Evolutionary conservation across 257 asterid genomes (phyloP), one percentile per base, ranked within the genome.

Genomic region (Solanum ossicruentum): DNA sequence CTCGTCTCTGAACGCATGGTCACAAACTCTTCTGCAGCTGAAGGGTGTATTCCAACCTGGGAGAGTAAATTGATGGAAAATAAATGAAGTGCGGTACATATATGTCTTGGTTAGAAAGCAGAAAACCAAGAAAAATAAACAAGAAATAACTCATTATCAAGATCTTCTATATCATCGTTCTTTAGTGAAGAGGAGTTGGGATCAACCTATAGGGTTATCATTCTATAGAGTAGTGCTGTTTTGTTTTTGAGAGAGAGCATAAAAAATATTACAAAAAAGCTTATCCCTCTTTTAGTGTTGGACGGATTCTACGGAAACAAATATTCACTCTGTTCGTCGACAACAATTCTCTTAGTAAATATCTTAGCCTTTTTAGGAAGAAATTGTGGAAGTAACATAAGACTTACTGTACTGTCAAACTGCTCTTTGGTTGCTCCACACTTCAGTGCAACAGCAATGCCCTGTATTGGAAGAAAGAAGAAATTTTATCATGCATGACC

Each of bases 401-500:
- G 82, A 89, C 98, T 90, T 88, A 96, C 99, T 36, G 98, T 97
- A 89, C 94, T 91, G 84, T 97, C 99, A 84, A 97, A 94, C 87
- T 93, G 97, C 52, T 94, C 97, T 89, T 97, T 97, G 88, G 99
- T 97, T 84, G 99, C 99, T 89, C 99, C 99, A 91, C 98, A 97
- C 90, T 93, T 97, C 51, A 97, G 89, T 67, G 97, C 99, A 89
- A 96, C 71, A 49, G 98, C 95, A 88, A 97, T 91, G 80, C 99
- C 99, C 98, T 96, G 93, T 91, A 92, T 61, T 56, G 61, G 69
- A 58, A 67, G 85, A 32, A 49, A 10, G 41, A 4, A 9, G 21
- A 26, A 28, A 10, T 9, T 9, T 78, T 78, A 3, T 26, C 83
- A 78, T 26, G 45, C 49, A 17, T 12, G 43, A 52, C 12, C 6